Percentiles rank a stretch among this genome's conserved stretches.
Conservation (phyloP, 176 grass and related monocot species). For the Eragrostis curvula region DNA sequence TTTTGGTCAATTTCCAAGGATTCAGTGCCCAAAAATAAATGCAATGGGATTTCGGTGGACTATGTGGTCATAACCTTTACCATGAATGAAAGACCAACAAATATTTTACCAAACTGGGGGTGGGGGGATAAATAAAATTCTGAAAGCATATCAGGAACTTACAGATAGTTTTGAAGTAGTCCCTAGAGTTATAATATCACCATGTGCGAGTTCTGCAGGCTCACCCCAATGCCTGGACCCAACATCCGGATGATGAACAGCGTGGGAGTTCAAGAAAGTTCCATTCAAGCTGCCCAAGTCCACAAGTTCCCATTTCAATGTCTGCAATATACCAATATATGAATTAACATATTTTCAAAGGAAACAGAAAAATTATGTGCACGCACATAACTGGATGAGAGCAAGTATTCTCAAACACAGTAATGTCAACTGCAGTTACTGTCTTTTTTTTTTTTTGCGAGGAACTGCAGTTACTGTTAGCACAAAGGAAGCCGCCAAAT, state of each 20-base stretch:
- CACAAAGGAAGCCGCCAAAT: background rate
- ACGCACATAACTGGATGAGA: conserved; percentile 20
- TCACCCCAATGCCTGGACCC: conserved; percentile 67
- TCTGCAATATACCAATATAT: conserved; percentile 64
- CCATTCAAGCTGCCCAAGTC: conserved; percentile 96
- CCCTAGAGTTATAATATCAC: conserved; percentile 82
- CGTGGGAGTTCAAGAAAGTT: conserved; percentile 72
- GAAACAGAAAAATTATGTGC: conserved; percentile 1
- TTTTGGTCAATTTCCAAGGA: conserved; percentile 14
- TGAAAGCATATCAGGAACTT: conserved; percentile 45
- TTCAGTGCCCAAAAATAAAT: background rate
- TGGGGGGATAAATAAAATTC: background rate
- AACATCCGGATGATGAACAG: conserved; percentile 61
- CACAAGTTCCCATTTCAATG: conserved; percentile 77
- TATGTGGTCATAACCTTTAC: background rate
- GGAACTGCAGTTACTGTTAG: background rate
- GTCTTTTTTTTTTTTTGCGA: no score
- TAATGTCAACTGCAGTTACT: background rate
- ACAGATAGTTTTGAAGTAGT: conserved; percentile 74
- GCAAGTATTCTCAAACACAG: conserved; percentile 1
- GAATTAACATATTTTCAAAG: conserved; percentile 1
- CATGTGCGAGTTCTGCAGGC: conserved; percentile 72
- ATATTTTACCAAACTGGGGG: background rate
- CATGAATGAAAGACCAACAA: background rate
- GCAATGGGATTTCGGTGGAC: background rate